Evolutionary conservation across 805 yeast species (phyloP), one percentile per base, ranked within the genome.

Genomic region (Kregervanrija pseudodelftensis): DNA sequence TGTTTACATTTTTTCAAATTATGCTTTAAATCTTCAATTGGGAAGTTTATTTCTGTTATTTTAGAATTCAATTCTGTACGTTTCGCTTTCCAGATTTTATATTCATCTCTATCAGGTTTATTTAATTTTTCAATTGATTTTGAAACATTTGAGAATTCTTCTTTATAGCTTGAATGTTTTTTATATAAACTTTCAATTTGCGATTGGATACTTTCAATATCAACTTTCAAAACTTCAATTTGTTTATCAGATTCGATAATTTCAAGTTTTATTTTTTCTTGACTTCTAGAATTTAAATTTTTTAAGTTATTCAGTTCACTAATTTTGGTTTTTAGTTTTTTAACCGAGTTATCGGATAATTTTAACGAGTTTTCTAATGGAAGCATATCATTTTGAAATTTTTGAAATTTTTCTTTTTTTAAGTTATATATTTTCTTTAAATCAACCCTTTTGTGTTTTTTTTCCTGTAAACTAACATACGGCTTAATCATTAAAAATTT

Each of bases 401-500:
- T 50, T 31, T 38, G 47, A 14, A 51, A 50, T 38, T 51, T 55
- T 11, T 50, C 43, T 30, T 57, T 52, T 42, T 59, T 52, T 31
- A 43, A 40, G 13, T 60, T 57, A 39, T 64, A 52, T 42, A 55
- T 39, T 33, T 51, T 45, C 36, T 61, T 65, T 34, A 50, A 40
- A 13, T 38, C 37, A n/a, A 51, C 47, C 60, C 72, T 64, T 39
- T 64, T 59, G 11, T 60, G 67, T 48, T 67, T 70, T 28, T 62
- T 56, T 9, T 54, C 59, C 12, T 58, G 59, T 17, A 71, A 52
- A 3, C 62, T 66, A 11, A 65, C 64, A 40, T 67, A 58, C 16
- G 55, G 72, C 35, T 51, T 58, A 54, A 45, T 65, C 45, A 56
- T 72, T 58, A 57, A 67, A 57, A 60, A 73, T 48, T 48, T 63